Conservation (phyloP, 257 asterid genomes). For the Primulina eburnea region DNA sequence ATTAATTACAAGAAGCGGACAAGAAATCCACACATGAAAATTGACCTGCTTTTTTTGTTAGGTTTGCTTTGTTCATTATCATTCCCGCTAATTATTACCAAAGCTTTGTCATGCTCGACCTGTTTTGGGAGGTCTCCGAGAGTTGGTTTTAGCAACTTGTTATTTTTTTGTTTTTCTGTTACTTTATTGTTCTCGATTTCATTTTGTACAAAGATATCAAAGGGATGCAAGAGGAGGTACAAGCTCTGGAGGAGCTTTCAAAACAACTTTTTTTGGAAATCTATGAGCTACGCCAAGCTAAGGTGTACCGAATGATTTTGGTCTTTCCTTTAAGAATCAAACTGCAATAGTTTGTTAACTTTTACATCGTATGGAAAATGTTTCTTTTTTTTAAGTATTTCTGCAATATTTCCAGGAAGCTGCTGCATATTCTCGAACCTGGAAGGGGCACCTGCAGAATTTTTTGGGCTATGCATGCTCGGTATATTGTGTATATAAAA, state of each 20-base stretch:
- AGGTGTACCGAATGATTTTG: constrained; percentile 46
- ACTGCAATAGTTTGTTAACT: constrained; percentile 12
- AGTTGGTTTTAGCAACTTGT: constrained; percentile 7
- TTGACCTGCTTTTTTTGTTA: not conserved
- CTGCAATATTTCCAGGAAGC: constrained; percentile 72
- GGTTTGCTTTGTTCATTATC: not conserved
- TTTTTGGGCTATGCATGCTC: constrained; percentile 94
- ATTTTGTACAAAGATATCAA: constrained; percentile 59
- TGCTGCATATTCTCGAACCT: constrained; percentile 97
- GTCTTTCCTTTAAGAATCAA: constrained; percentile 18
- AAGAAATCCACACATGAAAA: not conserved
- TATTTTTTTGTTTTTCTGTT: constrained; percentile 18
- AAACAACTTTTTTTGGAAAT: constrained; percentile 89
- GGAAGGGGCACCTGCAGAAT: constrained; percentile 99
- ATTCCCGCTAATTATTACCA: not conserved
- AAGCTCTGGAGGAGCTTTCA: constrained; percentile 90
- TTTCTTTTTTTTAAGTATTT: constrained; percentile 21
- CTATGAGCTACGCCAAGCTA: constrained; percentile 99
- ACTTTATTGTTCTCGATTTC: constrained; percentile 22
- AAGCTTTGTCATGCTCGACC: not conserved
- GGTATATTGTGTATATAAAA: constrained; percentile 88
- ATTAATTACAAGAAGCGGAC: no score
- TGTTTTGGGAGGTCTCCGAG: not conserved
- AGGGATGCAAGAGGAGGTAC: constrained; percentile 89
- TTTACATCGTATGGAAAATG: constrained; percentile 17